phyloP scores from a whole-genome alignment of 495 filamentous ascomycete species.

The Amorphotheca resinae region DNA sequence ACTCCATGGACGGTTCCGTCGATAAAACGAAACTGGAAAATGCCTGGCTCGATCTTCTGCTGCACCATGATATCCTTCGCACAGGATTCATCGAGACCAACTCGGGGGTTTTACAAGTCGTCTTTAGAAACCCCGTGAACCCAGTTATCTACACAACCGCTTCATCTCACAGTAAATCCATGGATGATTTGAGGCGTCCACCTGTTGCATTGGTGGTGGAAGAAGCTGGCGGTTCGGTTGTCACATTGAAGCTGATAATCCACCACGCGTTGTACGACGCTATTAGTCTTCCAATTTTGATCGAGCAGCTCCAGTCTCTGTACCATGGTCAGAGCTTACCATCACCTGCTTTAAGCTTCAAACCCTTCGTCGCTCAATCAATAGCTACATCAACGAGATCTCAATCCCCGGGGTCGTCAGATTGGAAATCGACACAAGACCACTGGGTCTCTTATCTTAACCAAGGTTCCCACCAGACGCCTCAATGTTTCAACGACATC shows the following conservation, averaged over 20 bases:
- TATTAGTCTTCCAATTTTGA: constrained; percentile 37
- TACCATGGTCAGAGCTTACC: constrained; percentile 18
- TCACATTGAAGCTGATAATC: constrained; percentile 26
- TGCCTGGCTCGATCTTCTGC: constrained; percentile 41
- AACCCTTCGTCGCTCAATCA: constrained; percentile 14
- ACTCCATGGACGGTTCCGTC: constrained; percentile 25
- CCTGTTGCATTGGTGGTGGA: constrained; percentile 15
- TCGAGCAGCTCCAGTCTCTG: constrained; percentile 30
- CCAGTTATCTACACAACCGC: constrained; percentile 5
- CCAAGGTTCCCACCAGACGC: constrained; percentile 10
- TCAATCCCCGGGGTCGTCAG: not conserved
- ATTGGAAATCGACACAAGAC: not conserved
- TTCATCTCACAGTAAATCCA: not conserved
- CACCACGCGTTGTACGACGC: constrained; percentile 52
- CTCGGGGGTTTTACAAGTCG: constrained; percentile 22
- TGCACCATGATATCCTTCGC: constrained; percentile 39
- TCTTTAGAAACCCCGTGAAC: constrained; percentile 21
- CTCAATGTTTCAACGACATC: not conserved
- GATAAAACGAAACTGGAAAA: constrained; percentile 25
- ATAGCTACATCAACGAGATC: not conserved
- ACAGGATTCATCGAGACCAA: constrained; percentile 24
- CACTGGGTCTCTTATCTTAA: constrained; percentile 39
- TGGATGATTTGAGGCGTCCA: constrained; percentile 16
- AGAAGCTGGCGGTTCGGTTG: constrained; percentile 8
- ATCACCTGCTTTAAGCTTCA: constrained; percentile 2